These are phyloP conservation scores for Aspergillus arachidicola DNA, from an alignment of 2,329 filamentous ascomycete genomes.

Conservation along the genomic window DNA sequence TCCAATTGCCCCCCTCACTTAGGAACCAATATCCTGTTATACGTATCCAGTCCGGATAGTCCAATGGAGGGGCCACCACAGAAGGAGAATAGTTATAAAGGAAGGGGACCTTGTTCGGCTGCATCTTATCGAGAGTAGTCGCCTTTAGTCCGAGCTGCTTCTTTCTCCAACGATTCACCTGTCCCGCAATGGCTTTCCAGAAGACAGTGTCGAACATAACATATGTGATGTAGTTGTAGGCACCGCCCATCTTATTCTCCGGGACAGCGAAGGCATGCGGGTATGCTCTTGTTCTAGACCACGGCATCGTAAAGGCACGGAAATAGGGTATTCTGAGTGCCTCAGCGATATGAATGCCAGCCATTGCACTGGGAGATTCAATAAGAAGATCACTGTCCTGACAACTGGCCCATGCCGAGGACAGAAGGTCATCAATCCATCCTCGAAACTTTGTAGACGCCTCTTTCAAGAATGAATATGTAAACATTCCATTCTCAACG, in stretches of 20 bases:
- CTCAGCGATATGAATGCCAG: constrained; percentile 95
- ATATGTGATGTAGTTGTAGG: constrained; percentile 94
- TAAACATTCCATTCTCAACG: constrained; percentile 97
- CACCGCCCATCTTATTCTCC: constrained; percentile 90
- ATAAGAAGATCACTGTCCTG: constrained; percentile 87
- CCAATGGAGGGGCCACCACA: constrained; percentile 90
- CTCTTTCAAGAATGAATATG: constrained; percentile 83
- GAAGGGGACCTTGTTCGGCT: constrained; percentile 97
- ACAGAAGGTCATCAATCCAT: constrained; percentile 91
- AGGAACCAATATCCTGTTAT: constrained; percentile 99
- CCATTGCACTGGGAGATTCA: constrained; percentile 95
- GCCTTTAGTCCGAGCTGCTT: constrained; percentile 74
- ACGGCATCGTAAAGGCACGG: constrained; percentile 97
- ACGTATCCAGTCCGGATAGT: constrained; percentile 97
- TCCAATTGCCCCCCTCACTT: constrained; percentile 72
- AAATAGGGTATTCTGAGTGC: constrained; percentile 93
- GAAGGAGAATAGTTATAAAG: constrained; percentile 95
- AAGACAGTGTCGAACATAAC: constrained; percentile 96
- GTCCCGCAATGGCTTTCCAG: constrained; percentile 88
- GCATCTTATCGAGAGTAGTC: constrained; percentile 86
- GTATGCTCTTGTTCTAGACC: constrained; percentile 93
- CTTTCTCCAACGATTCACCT: constrained; percentile 92
- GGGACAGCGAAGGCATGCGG: constrained; percentile 95
- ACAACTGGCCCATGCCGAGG: constrained; percentile 80
- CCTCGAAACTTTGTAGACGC: constrained; percentile 84